Evolutionary conservation across 305 asterid species (phyloP).

Genomic region (Solanum aculeatissimum): DNA sequence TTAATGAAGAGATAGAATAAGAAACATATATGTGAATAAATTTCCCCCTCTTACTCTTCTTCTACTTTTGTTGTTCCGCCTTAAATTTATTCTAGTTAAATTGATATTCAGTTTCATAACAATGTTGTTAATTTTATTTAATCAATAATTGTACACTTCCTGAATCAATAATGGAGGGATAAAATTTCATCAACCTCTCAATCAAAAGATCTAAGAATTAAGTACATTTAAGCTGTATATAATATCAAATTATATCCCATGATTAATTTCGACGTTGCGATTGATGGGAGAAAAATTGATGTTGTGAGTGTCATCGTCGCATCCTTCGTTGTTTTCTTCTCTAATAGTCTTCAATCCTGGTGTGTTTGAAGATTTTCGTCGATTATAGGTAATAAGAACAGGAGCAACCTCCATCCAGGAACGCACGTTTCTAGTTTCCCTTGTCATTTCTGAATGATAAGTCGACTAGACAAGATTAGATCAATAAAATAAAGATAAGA

Average conservation of each 20-base stretch:
- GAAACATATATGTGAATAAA: too few species aligned
- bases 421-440: background rate
- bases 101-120: too few species aligned
- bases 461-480: background rate
- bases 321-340: slow-evolving; percentile 1
- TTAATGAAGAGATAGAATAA: too few species aligned
- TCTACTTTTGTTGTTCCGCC: too few species aligned
- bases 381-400: background rate
- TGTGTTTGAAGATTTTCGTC: slow-evolving; percentile 8
- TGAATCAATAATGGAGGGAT: background rate
- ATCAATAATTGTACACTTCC: background rate
- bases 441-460: slow-evolving; percentile 9
- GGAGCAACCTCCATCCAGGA: slow-evolving; percentile 28
- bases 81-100: too few species aligned
- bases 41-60: too few species aligned
- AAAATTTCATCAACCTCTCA: background rate
- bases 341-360: slow-evolving; percentile 19
- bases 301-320: background rate
- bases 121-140: background rate
- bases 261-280: background rate
- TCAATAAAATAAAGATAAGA: background rate
- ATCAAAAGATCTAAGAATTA: background rate
- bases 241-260: background rate
- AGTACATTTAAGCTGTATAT: background rate
- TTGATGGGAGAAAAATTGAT: background rate